Base-by-base conservation (phyloP, 1,284 basidiomycete genomes). In the Sparassis latifolia region DNA sequence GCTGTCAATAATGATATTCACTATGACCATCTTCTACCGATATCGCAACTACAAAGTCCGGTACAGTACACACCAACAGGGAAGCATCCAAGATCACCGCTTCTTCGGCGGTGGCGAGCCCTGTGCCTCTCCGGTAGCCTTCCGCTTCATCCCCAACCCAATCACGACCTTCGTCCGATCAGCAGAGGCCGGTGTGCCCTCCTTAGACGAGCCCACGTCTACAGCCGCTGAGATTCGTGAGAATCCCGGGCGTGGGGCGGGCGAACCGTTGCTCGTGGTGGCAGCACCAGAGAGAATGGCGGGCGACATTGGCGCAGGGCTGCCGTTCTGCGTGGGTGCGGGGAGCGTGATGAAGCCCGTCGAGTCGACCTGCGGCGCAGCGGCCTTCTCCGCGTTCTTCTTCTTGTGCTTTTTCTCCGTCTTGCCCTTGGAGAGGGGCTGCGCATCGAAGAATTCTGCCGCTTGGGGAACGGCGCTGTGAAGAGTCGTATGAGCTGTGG, bases 361-460 rank as follows among this genome's bases (percentile, higher is more conserved):
- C 31, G 68, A 66, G 47, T 85, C 82, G 27, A 72, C 66, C 20
- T 68, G 65, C 45, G 74, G 72, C 42, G 69, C 71, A 48, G 73
- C 72, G 38, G 69, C 70, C 58, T 73, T 77, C 67, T 73, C 68
- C 62, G 79, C 67, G 58, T 86, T 86, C 65, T 80, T 79, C 69
- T 87, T 89, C 71, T 88, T 90, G 57, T 86, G 86, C 58, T 79
- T 79, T 55, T 86, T 88, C 64, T 89, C 87, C 28, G 84, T 85
- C 67, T 89, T 89, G 20, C 84, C 77, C 57, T 84, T 84, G 0
- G 77, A 74, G 27, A 91, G 69, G 4, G 86, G 85, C 55, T 88
- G 86, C 5, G 82, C 73, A 55, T 91, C 89, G 48, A 91, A 70
- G 66, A 89, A 89, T 53, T 88, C 86, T 0, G 79, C 73, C 1